phyloP scores from a whole-genome alignment of 495 filamentous ascomycete species.

The Penicillium tannophilum region DNA sequence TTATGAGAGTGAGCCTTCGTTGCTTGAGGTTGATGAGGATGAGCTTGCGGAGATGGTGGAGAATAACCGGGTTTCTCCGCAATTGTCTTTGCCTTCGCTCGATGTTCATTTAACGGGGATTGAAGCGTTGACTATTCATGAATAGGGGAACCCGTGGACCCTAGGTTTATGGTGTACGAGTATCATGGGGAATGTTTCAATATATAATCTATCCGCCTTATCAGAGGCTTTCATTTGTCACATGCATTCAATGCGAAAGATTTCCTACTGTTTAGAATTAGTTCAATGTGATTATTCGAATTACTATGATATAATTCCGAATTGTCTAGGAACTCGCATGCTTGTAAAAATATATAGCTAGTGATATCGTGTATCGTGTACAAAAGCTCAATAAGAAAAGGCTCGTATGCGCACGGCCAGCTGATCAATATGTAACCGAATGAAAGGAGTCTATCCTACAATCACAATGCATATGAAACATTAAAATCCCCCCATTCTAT shows the following conservation, averaged over 20 bases:
- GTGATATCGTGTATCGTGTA: slow-evolving; percentile 16
- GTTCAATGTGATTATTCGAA: neutral
- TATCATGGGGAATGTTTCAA: neutral
- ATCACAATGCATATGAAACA: slow-evolving; percentile 27
- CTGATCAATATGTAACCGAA: slow-evolving; percentile 6
- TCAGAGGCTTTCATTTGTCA: slow-evolving; percentile 4
- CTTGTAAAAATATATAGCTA: slow-evolving; percentile 9
- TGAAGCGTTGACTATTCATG: slow-evolving; percentile 21
- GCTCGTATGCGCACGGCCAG: slow-evolving; percentile 14
- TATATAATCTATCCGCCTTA: neutral
- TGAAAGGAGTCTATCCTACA: slow-evolving; percentile 20
- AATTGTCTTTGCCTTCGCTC: slow-evolving; percentile 23
- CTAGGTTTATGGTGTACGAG: slow-evolving; percentile 12
- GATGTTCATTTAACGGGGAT: slow-evolving; percentile 26
- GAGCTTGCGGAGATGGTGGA: slow-evolving; percentile 11
- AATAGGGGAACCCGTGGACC: neutral
- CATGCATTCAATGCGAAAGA: neutral
- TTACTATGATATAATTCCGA: neutral
- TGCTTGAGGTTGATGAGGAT: neutral
- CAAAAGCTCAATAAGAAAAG: slow-evolving; percentile 6
- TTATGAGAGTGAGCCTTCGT: slow-evolving; percentile 5
- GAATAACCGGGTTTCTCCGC: slow-evolving; percentile 22
- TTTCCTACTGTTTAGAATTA: neutral
- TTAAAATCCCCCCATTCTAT: neutral
- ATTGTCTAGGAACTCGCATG: neutral